phyloP scores from a whole-genome alignment of 164 flowering plant genomes.

The Macadamia integrifolia region DNA sequence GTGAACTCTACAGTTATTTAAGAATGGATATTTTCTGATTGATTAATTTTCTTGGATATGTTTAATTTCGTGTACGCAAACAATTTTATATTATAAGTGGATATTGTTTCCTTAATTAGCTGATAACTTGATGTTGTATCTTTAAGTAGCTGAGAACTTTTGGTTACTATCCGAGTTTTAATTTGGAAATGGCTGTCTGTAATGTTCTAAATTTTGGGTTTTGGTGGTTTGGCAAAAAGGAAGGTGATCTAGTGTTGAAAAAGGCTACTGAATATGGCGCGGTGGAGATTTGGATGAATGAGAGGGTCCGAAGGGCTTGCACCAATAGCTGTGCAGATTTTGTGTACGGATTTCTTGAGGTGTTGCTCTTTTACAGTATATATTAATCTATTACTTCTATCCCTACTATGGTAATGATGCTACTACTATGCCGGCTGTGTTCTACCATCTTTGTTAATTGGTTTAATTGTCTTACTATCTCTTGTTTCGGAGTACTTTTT shows the following conservation, averaged over 20 bases:
- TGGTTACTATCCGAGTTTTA: background rate
- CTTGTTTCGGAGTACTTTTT: slow-evolving; percentile 13
- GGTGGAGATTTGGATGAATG: slow-evolving; percentile 99
- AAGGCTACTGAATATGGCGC: slow-evolving; percentile 99
- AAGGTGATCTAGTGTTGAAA: slow-evolving; percentile 81
- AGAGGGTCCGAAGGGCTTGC: slow-evolving; percentile 93
- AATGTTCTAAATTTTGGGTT: background rate
- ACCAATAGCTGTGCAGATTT: slow-evolving; percentile 94
- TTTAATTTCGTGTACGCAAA: no score
- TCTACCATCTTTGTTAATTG: background rate
- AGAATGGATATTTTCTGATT: no score
- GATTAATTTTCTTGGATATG: no score
- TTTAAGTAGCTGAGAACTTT: no score
- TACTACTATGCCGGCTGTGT: background rate
- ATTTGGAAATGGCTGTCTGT: background rate
- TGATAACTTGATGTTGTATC: no score
- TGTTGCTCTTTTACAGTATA: slow-evolving; percentile 29
- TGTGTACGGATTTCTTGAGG: slow-evolving; percentile 91
- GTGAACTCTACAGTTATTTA: no score
- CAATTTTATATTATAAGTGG: no score
- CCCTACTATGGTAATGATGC: background rate
- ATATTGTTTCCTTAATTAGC: no score
- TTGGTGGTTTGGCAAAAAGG: slow-evolving; percentile 27
- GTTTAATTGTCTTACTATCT: background rate
- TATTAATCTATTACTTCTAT: slow-evolving; percentile 4